Percentiles rank a stretch among this genome's conserved stretches.
Conservation (phyloP, 371 early-diverging fungal genomes). For the Dinochytrium kinnereticum region DNA sequence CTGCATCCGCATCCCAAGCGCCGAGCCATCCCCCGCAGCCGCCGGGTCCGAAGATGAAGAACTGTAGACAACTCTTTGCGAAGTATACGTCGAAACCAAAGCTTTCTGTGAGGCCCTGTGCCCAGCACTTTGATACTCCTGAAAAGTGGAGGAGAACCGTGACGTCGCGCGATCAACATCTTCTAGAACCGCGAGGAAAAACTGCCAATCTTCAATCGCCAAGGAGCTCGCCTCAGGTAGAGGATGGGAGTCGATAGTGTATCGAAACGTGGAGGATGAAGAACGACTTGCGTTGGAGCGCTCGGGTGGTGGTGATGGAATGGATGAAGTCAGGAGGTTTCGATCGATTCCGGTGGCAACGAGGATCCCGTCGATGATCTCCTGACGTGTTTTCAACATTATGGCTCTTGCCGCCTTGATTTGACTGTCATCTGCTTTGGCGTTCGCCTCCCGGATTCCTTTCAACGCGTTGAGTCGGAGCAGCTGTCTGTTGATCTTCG, state of each 20-base stretch:
- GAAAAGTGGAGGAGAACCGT: background rate
- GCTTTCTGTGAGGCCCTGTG: background rate
- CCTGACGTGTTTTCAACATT: background rate
- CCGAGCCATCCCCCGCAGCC: too few species aligned
- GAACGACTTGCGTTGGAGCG: background rate
- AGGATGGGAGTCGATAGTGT: background rate
- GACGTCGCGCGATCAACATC: conserved; percentile 5
- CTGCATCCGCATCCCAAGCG: too few species aligned
- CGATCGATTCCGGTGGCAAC: background rate
- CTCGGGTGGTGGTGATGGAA: background rate
- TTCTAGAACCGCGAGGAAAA: conserved; percentile 6
- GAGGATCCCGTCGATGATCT: background rate
- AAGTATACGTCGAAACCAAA: background rate
- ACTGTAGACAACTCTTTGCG: too few species aligned
- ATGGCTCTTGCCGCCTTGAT: background rate
- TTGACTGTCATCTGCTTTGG: background rate
- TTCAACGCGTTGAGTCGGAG: background rate
- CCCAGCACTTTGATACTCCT: background rate
- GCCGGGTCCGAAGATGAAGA: too few species aligned
- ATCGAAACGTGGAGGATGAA: background rate
- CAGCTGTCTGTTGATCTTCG: background rate
- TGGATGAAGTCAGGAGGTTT: background rate
- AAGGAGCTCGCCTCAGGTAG: background rate
- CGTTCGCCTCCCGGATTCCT: background rate
- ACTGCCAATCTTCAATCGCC: background rate